These are phyloP conservation scores for Penicillium coprophilum DNA, from an alignment of 495 filamentous ascomycete species.

Conservation along the genomic window DNA sequence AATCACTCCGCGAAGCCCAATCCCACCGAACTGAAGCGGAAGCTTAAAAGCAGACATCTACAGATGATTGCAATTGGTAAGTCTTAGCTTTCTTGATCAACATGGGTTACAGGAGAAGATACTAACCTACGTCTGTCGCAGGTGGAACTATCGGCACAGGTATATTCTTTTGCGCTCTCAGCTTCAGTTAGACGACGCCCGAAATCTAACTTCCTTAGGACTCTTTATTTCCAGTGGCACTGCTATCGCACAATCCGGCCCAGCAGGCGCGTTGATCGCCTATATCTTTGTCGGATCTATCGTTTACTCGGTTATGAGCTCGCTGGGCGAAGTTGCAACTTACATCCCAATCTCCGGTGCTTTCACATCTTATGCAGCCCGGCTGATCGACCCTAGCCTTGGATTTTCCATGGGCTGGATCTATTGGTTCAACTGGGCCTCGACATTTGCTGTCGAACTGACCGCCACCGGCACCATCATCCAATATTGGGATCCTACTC, in stretches of 20 bases:
- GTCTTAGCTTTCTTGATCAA: slow-evolving; percentile 35
- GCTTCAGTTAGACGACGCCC: not conserved
- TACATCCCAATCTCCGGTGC: slow-evolving; percentile 70
- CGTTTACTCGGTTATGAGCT: slow-evolving; percentile 53
- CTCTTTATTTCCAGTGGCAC: slow-evolving; percentile 69
- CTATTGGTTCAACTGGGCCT: slow-evolving; percentile 56
- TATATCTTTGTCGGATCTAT: slow-evolving; percentile 58
- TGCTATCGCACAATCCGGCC: slow-evolving; percentile 61
- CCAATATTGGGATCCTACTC: slow-evolving; percentile 61
- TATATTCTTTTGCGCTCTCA: not conserved
- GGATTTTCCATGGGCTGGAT: slow-evolving; percentile 78
- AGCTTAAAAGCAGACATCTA: slow-evolving; percentile 63
- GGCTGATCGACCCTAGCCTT: slow-evolving; percentile 65
- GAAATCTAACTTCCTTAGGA: slow-evolving; percentile 15
- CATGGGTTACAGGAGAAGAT: slow-evolving; percentile 38
- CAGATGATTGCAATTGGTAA: slow-evolving; percentile 67
- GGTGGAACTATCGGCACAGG: slow-evolving; percentile 75
- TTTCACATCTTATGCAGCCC: slow-evolving; percentile 66
- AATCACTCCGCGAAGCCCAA: slow-evolving; percentile 14
- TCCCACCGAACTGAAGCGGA: slow-evolving; percentile 44
- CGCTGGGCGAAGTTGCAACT: slow-evolving; percentile 66
- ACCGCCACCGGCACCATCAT: slow-evolving; percentile 67
- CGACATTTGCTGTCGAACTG: slow-evolving; percentile 67
- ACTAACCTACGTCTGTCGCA: slow-evolving; percentile 56
- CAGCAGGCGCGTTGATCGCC: slow-evolving; percentile 62